A percentile compares a stretch with the other conserved stretches of the same genome.
Conservation (phyloP, 768 basidiomycete genomes). For the Macrolepiota dolichaula region DNA sequence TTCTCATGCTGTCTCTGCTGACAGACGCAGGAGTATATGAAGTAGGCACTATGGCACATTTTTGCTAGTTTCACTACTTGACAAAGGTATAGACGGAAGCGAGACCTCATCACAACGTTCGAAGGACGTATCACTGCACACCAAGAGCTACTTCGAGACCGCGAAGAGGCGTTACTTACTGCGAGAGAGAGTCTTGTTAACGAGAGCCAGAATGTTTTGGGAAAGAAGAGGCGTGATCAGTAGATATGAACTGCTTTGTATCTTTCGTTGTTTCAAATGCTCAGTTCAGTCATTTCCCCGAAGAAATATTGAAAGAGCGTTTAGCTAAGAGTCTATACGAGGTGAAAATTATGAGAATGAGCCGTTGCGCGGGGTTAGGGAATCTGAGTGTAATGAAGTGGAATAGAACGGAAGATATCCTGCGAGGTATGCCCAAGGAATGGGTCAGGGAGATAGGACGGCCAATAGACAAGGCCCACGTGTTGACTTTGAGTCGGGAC, state of each 20-base stretch:
- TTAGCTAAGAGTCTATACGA: too few species aligned
- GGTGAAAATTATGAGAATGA: too few species aligned
- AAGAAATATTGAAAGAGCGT: too few species aligned
- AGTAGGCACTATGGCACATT: not conserved
- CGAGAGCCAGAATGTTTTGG: constrained; percentile 4
- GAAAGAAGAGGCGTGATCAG: not conserved
- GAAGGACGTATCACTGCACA: not conserved
- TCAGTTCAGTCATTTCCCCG: too few species aligned
- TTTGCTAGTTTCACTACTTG: not conserved
- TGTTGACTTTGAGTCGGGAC: too few species aligned
- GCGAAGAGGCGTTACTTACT: not conserved
- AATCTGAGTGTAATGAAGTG: too few species aligned
- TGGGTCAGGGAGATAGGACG: too few species aligned
- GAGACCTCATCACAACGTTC: not conserved
- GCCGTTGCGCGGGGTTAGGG: too few species aligned
- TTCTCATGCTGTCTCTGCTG: not conserved
- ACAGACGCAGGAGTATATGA: constrained; percentile 1
- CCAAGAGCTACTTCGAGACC: not conserved
- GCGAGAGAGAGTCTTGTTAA: not conserved
- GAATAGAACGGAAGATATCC: too few species aligned
- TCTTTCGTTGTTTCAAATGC: too few species aligned
- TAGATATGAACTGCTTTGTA: not conserved
- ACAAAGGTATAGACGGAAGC: not conserved
- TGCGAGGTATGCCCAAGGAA: too few species aligned
- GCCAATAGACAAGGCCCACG: too few species aligned